These are phyloP conservation scores for Sparassis latifolia DNA, from an alignment of 1,284 basidiomycete species.

Conservation along the genomic window DNA sequence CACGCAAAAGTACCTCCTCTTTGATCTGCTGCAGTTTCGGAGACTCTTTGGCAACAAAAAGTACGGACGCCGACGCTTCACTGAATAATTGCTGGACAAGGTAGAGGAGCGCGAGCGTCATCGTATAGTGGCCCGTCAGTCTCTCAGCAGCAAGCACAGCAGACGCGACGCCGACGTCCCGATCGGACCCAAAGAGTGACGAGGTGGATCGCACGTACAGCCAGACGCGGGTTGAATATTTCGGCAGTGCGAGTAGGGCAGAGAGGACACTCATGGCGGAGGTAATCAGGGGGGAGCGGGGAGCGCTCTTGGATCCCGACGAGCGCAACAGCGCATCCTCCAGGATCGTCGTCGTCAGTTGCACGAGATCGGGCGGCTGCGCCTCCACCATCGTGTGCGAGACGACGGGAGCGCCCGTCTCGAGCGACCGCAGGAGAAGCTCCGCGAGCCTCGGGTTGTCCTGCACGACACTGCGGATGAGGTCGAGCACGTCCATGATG, in stretches of 20 bases:
- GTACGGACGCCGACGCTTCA: conserved; percentile 59
- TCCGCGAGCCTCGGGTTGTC: conserved; percentile 60
- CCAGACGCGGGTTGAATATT: conserved; percentile 78
- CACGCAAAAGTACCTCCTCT: conserved; percentile 75
- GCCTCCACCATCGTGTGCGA: conserved; percentile 43
- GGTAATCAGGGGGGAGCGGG: conserved; percentile 63
- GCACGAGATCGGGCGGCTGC: conserved; percentile 64
- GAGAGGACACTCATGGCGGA: conserved; percentile 78
- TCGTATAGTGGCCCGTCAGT: conserved; percentile 68
- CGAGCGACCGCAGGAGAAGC: conserved; percentile 61
- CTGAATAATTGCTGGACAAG: conserved; percentile 72
- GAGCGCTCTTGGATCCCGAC: conserved; percentile 33
- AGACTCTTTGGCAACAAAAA: conserved; percentile 47
- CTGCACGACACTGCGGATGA: conserved; percentile 70
- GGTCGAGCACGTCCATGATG: conserved; percentile 70
- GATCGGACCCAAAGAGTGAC: conserved; percentile 65
- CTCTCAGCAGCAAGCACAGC: conserved; percentile 70
- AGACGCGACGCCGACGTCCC: conserved; percentile 47
- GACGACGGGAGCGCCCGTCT: conserved; percentile 47
- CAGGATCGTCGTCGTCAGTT: conserved; percentile 78
- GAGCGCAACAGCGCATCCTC: conserved; percentile 67
- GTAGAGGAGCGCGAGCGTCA: conserved; percentile 72
- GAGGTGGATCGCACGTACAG: conserved; percentile 76
- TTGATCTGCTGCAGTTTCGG: conserved; percentile 63
- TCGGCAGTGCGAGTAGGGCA: conserved; percentile 67